phyloP scores from a whole-genome alignment of 768 basidiomycete genomes.

The Phaffia australis region DNA sequence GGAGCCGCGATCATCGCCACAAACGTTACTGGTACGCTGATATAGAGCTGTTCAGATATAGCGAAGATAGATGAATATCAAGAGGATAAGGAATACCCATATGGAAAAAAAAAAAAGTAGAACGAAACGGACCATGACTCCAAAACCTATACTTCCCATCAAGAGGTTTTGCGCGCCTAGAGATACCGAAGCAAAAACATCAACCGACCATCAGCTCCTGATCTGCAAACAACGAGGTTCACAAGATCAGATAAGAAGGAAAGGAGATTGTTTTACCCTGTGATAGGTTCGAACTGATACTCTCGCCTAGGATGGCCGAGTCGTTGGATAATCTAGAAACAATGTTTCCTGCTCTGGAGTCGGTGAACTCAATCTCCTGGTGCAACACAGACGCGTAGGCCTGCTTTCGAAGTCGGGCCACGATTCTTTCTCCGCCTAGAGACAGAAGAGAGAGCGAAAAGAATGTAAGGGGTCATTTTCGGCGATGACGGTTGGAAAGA shows the following conservation, averaged over 20 bases:
- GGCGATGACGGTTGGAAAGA: not conserved
- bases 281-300: conserved; percentile 12
- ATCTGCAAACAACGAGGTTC: too few relatives aligned
- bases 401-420: conserved; percentile 23
- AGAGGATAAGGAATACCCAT: conserved; percentile 3
- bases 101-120: too few relatives aligned
- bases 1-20: conserved; percentile 7
- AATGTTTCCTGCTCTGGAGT: conserved; percentile 21
- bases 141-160: conserved; percentile 6
- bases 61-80: conserved; percentile 2
- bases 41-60: conserved; percentile 14
- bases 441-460: not conserved
- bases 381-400: conserved; percentile 19
- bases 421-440: conserved; percentile 21
- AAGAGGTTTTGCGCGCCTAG: conserved; percentile 12
- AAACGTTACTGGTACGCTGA: conserved; percentile 18
- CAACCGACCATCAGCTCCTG: too few relatives aligned
- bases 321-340: conserved; percentile 23
- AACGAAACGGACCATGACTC: too few relatives aligned
- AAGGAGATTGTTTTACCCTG: not conserved
- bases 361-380: conserved; percentile 26
- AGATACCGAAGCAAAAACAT: not conserved
- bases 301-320: conserved; percentile 21
- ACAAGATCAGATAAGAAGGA: not conserved
- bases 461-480: too few relatives aligned